Evolutionary conservation across 2,329 filamentous ascomycete genomes (phyloP), one percentile per base, ranked within the genome.

Genomic region (Epichloe sylvatica): DNA sequence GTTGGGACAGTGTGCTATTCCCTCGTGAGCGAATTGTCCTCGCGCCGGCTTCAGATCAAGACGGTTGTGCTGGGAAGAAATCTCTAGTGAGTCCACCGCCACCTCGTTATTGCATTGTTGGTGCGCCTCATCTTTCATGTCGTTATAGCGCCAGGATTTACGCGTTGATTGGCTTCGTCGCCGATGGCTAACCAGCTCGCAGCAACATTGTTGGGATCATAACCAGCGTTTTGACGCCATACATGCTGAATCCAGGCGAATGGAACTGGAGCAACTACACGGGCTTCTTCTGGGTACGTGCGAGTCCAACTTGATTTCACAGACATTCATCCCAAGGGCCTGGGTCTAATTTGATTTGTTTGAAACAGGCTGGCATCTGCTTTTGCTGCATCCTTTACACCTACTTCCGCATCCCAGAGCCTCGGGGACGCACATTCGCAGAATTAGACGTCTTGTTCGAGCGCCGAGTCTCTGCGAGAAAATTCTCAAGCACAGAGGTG

Each of bases 1-100:
- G 88, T 95, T 45, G 89, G 89, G 38, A 92, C 89, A 0, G 87
- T 94, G 7, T 88, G 84, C 66, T 95, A 94, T 68, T 92, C 87
- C 0, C 77, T 95, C 11, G 89, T 95, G 4, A 80, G 85, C 1
- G 89, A 95, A 64, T 68, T 95, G 21, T 89, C 87, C 0, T 88
- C 87, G 0, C 79, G 86, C 13, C 78, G 89, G 2, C 74, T 96
- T 35, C 84, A 90, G 61, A 90, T 94, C 70, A 95, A 95, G 72
- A 94, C 90, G 0, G 84, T 94, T 21, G 89, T 92, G 1, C 76
- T 95, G 2, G 88, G 85, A 1, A 83, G 89, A 49, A 86, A 87
- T 57, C 70, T 88, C 43, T 86, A 85, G 74, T 77, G 64, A 65
- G 74, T 68, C n/a, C 17, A 34, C 2, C n/a, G n/a, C n/a, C 30